Evolutionary conservation across 768 basidiomycete genomes (phyloP), one percentile per base, ranked within the genome.

Genomic region (Ephemerocybe angulata): DNA sequence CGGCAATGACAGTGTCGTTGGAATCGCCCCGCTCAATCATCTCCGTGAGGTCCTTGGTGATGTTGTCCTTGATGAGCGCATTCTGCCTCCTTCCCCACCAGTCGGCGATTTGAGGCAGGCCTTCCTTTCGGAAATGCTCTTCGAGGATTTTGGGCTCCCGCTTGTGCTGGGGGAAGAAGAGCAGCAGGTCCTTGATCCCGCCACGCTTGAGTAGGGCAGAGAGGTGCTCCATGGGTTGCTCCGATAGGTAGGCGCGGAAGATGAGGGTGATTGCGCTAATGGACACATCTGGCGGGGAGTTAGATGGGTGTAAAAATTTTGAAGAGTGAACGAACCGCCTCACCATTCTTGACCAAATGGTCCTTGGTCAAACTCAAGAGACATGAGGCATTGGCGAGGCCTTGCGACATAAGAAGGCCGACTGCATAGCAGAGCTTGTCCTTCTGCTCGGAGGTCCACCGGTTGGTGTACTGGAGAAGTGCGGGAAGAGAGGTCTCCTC

Each of bases 31-130:
- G 81, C 62, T 86, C 86, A 53, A 84, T 82, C 67, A 88, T 76
- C 56, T 86, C 86, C 54, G 81, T 84, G 52, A 92, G 77, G 22
- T 85, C 83, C 61, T 76, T 79, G 63, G 87, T 71, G 58, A 95
- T 81, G 41, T 79, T 76, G 55, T 94, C 90, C 69, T 89, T 93
- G 61, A 90, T 83, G 55, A 86, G 83, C 53, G 85, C 86, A 56
- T 86, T 85, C 67, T 93, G 91, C 68, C 86, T 87, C 80, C 95
- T 97, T 43, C 85, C 84, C 81, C 90, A 98, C 92, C 93, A 98
- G 15, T 98, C 96, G 2, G 90, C 87, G 40, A 98, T 83, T 61
- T 86, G 84, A 19, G 85, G 72, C 19, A 97, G 76, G 19, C 84
- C 85, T 56, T 84, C 87, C 54, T 83, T 81, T 72, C 82, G 90